Evolutionary conservation across 768 basidiomycete species (phyloP).

Genomic region (Termitomyces sp.): DNA sequence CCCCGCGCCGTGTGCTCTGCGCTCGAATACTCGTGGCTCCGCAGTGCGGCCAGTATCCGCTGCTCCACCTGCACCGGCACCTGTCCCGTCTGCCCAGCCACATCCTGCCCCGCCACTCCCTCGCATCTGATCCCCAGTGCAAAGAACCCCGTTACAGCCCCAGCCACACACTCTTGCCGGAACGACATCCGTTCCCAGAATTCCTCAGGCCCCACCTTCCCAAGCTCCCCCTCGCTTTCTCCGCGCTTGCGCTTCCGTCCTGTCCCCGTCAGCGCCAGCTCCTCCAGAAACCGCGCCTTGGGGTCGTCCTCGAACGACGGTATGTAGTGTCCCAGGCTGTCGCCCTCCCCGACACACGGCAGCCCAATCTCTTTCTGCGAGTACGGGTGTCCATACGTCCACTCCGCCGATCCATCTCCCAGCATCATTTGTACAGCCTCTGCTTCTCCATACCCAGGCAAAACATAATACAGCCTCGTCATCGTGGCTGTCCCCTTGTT

Average conservation of each 20-base stretch:
- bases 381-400: constrained; percentile 84
- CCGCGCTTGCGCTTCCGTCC: constrained; percentile 51
- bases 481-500: constrained; percentile 23
- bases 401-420: constrained; percentile 32
- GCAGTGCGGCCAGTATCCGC: constrained; percentile 63
- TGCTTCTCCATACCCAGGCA: constrained; percentile 64
- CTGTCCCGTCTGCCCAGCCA: constrained; percentile 32
- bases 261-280: constrained; percentile 68
- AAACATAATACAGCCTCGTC: constrained; percentile 47
- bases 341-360: constrained; percentile 29
- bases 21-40: constrained; percentile 75
- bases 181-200: constrained; percentile 99
- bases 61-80: constrained; percentile 63
- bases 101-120: background rate
- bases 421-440: constrained; percentile 60
- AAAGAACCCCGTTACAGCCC: constrained; percentile 93
- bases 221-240: constrained; percentile 44
- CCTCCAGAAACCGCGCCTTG: constrained; percentile 89
- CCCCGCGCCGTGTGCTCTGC: constrained; percentile 58
- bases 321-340: constrained; percentile 66
- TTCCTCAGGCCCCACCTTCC: constrained; percentile 61
- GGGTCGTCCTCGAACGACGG: constrained; percentile 97
- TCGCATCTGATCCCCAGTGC: constrained; percentile 40
- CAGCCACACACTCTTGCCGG: constrained; percentile 89
- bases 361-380: constrained; percentile 43